Evolutionary conservation across 2,329 filamentous ascomycete species (phyloP).

Genomic region (Botrytis fragariae): DNA sequence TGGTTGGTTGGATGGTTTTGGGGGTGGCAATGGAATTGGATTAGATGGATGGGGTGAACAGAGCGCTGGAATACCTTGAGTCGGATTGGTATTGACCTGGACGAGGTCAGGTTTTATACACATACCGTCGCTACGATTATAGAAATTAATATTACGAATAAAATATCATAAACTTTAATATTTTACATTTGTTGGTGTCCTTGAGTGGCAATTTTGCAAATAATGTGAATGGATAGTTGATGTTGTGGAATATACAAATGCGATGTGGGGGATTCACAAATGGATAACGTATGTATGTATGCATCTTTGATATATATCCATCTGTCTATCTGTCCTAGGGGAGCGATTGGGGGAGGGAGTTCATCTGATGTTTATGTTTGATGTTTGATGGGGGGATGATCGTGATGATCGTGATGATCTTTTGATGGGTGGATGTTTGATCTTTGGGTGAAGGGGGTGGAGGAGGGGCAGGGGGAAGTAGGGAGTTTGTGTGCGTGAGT

Average conservation of each 20-base stretch:
- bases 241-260: not conserved
- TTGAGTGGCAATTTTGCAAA: not conserved
- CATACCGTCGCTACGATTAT: conserved; percentile 7
- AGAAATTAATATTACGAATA: conserved; percentile 5
- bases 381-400: too few species aligned
- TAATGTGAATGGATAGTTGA: not conserved
- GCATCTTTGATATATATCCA: too few species aligned
- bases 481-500: too few species aligned
- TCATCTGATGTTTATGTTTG: too few species aligned
- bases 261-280: not conserved
- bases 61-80: not conserved
- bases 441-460: too few species aligned
- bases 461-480: too few species aligned
- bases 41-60: conserved; percentile 1
- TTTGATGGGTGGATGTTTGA: too few species aligned
- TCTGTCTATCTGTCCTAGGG: too few species aligned
- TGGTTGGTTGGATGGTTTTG: not conserved
- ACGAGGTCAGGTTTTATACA: conserved; percentile 10
- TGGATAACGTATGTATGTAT: too few species aligned
- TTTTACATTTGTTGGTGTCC: not conserved
- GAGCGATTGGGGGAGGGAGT: too few species aligned
- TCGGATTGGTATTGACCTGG: not conserved
- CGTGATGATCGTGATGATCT: too few species aligned
- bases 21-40: conserved; percentile 1
- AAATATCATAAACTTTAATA: not conserved